phyloP scores from a whole-genome alignment of 2,329 filamentous ascomycete genomes.

The Cladosporium phlei region DNA sequence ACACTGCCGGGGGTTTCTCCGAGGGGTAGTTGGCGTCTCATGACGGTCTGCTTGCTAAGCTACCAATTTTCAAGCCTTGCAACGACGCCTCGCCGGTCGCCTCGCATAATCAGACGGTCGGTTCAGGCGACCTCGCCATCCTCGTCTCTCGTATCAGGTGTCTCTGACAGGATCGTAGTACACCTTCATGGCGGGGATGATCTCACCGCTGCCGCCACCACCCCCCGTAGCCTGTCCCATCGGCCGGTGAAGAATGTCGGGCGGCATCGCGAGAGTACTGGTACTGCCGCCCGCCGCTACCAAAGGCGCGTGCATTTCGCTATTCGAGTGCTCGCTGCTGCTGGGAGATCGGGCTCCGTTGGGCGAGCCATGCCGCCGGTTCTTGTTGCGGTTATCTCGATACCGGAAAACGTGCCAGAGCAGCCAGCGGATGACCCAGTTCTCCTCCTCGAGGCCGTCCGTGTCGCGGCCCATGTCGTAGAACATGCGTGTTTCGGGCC shows the following conservation, averaged over 20 bases:
- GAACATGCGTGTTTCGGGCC: conserved; percentile 35
- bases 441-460: conserved; percentile 41
- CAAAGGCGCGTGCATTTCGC: conserved; percentile 5
- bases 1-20: no score
- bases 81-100: no score
- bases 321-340: conserved; percentile 11
- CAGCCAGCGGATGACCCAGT: conserved; percentile 50
- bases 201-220: no score
- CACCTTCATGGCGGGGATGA: neutral
- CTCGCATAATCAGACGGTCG: no score
- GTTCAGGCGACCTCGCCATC: no score
- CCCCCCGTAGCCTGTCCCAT: neutral
- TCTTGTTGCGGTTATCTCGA: conserved; percentile 38
- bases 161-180: conserved; percentile 11
- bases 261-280: no score
- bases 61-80: no score
- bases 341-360: neutral
- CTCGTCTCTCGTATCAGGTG: no score
- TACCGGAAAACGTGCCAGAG: conserved; percentile 51
- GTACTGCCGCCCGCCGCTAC: no score
- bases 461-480: conserved; percentile 41
- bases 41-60: no score
- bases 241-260: no score
- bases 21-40: no score
- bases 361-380: conserved; percentile 23